Base-by-base conservation (phyloP, 768 basidiomycete genomes). In the Xerocomellus chrysenteron region DNA sequence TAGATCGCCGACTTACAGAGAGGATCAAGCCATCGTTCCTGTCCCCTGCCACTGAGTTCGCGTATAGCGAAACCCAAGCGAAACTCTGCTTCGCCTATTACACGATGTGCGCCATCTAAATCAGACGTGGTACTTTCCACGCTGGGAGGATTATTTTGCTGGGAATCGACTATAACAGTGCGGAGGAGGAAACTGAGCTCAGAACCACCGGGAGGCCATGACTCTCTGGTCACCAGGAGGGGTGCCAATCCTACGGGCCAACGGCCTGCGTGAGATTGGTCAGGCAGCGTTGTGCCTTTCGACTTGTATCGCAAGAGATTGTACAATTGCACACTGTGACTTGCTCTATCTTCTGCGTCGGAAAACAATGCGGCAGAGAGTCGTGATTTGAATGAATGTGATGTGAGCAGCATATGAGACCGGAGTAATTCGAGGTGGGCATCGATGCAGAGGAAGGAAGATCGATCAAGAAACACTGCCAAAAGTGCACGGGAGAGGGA, bases 121-220 rank as follows among this genome's bases (percentile, higher is more conserved):
- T 73, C 70, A 24, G 69, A 59, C 61, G 62, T 57, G 3, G 61
- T 54, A 26, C 49, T 45, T 37, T 71, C 63, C 37, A 64, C 33
- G 40, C 59, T 67, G 26, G 36, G 30, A 37, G 51, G 32, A 10
- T 54, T 59, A 9, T 56, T 66, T 43, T 84, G 84, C 37, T 92
- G 76, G 5, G 90, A 87, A 68, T 93, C 93, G 10, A 94, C 82
- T 62, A 96, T 87, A 9, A 95, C 93, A 0, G 90, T 88, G 50
- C 92, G 74, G 42, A 96, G 74, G 61, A 87, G 84, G 72, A 88
- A 94, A 63, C 90, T 89, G 47, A 96, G 75, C 65, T 94, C 92
- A 3, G 87, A 80, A 6, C 90, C 91, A 17, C 88, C 87, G 13
- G 94, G 94, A 0, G 94, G 94, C 94, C 94, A 96, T 5, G 79